Evolutionary conservation across 495 filamentous ascomycete genomes (phyloP), one percentile per base, ranked within the genome.

Genomic region (Neurospora tetraspora): DNA sequence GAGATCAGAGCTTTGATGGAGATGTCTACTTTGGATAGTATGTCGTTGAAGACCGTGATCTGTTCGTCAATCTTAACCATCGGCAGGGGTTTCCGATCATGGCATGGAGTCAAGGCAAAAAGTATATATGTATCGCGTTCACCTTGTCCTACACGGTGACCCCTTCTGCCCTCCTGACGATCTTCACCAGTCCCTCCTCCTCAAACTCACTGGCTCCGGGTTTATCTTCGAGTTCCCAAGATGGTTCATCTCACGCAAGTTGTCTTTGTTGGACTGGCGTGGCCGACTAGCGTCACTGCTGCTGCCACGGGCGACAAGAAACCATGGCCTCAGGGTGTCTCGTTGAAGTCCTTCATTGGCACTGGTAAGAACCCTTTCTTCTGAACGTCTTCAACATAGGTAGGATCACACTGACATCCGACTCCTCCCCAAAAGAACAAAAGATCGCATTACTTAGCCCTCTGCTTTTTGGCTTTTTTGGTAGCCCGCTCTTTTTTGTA

Each of bases 271-370:
- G 71, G 39, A 11, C 39, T 43, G 0, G 43, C 37, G 3, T 27
- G 38, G 31, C 14, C 39, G 1, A 43, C 16, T 37, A 39, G 10
- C 36, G 39, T 70, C n/a, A 34, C 4, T 20, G 43, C 68, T 27
- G 68, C 38, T 37, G 31, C 31, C 27, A 36, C 65, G 8, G 34
- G 59, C 6, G 31, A 69, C n/a, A 36, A 69, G 27, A 69, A 69
- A 31, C 16, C 37, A 36, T 74, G 73, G 73, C 73, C 73, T 31
- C 73, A 71, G 59, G 59, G 40, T 45, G 65, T 69, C 40, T 77
- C 80, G 14, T 80, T 88, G 14, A 82, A 85, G 45, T 76, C 77
- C 18, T 91, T 88, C 80, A 85, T 91, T 73, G 71, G 81, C 20
- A 80, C 77, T 10, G 85, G 73, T 74, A 53, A 38, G 45, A 40